These are phyloP conservation scores for Bryopsis sp. DNA, from an alignment of 139 green algal genomes.

Conservation along the genomic window DNA sequence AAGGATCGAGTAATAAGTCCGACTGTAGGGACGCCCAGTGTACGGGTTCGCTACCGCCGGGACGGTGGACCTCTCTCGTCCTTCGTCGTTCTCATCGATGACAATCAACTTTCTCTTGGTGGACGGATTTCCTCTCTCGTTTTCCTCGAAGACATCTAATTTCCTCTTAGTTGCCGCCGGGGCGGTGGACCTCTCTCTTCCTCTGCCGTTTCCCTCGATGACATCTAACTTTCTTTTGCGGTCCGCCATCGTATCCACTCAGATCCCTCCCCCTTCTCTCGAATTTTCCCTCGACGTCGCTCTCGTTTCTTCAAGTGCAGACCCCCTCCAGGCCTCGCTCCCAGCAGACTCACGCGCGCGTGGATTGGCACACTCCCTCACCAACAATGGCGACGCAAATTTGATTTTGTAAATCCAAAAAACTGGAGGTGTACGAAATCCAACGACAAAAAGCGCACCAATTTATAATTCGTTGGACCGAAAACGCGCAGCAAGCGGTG, in stretches of 20 bases:
- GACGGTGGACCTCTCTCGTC: neutral
- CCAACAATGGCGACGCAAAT: no score
- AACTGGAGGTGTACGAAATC: no score
- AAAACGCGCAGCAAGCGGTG: no score
- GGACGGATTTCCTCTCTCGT: neutral
- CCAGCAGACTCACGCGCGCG: no score
- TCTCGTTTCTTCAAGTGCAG: no score
- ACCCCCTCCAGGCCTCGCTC: no score
- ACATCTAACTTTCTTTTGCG: slow-evolving; percentile 73
- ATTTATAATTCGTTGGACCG: no score
- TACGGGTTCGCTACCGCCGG: slow-evolving; percentile 55
- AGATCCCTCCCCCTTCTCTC: no score
- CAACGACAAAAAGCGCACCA: no score
- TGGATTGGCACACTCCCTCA: no score
- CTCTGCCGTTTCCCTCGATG: slow-evolving; percentile 16
- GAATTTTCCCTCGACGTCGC: no score
- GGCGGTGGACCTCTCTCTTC: neutral
- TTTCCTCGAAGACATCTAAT: neutral
- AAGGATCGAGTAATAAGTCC: slow-evolving; percentile 90
- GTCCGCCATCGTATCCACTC: slow-evolving; percentile 20
- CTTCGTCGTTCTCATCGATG: slow-evolving; percentile 13
- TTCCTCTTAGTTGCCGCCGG: slow-evolving; percentile 9
- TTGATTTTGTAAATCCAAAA: no score
- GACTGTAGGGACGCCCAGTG: slow-evolving; percentile 71
- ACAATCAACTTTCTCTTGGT: slow-evolving; percentile 75